Percentiles rank a stretch among this genome's conserved stretches.
Conservation (phyloP, 768 basidiomycete genomes). For the Kwoniella dejecticola region DNA sequence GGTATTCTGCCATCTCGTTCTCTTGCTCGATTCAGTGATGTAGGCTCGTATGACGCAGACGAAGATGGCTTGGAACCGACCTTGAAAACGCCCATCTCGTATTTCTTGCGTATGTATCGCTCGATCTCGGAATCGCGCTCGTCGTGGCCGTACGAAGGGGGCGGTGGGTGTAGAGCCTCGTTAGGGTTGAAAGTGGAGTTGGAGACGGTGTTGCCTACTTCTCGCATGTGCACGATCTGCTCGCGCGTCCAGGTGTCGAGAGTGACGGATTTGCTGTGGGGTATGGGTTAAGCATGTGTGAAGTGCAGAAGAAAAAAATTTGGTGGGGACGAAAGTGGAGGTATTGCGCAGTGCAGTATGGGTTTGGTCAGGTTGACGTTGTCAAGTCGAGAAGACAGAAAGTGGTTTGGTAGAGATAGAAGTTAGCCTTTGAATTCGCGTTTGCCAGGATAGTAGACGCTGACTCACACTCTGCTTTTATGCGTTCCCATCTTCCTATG, state of each 20-base stretch:
- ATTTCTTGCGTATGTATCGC: constrained; percentile 79
- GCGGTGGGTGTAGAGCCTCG: constrained; percentile 73
- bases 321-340: too few relatives aligned
- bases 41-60: constrained; percentile 20
- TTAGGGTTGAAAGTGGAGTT: constrained; percentile 82
- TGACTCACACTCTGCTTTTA: constrained; percentile 83
- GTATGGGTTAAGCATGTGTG: too few relatives aligned
- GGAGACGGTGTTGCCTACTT: constrained; percentile 76
- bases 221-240: constrained; percentile 63
- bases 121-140: constrained; percentile 84
- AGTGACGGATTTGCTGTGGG: constrained; percentile 77
- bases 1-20: constrained; percentile 29
- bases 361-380: too few relatives aligned
- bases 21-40: constrained; percentile 36
- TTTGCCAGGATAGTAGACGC: too few relatives aligned
- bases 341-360: too few relatives aligned
- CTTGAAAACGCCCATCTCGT: constrained; percentile 50
- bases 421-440: too few relatives aligned
- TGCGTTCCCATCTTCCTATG: constrained; percentile 95
- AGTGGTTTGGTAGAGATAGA: too few relatives aligned
- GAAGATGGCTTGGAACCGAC: constrained; percentile 13
- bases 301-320: too few relatives aligned
- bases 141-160: constrained; percentile 71
- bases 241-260: constrained; percentile 63
- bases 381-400: too few relatives aligned